Conservation (phyloP, 192 early-diverging fungal species). For the Coemansia sp. region DNA sequence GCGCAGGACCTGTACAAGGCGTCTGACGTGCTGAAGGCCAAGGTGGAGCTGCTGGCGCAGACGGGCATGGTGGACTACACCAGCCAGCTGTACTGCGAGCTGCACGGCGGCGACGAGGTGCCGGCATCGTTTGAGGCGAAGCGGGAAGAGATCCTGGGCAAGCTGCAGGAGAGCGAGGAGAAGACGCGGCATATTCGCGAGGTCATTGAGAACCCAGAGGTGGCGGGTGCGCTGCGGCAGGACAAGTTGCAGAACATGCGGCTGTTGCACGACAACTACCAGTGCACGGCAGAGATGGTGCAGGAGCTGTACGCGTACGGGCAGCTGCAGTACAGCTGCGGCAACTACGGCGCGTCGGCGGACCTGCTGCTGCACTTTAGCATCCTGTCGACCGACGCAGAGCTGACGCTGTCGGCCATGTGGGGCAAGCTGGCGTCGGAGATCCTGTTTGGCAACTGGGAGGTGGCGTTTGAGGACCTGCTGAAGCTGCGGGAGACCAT, state of each 20-base stretch:
- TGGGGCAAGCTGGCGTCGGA: conserved; percentile 98
- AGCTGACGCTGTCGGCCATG: conserved; percentile 75
- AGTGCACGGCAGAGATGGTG: conserved; percentile 88
- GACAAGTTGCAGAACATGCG: conserved; percentile 91
- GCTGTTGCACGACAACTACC: conserved; percentile 80
- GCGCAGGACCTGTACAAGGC: conserved; percentile 76
- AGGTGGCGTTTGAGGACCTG: conserved; percentile 85
- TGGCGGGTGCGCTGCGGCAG: conserved; percentile 81
- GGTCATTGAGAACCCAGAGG: conserved; percentile 87
- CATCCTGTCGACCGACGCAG: conserved; percentile 85
- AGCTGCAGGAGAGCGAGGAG: conserved; percentile 66
- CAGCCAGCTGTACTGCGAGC: conserved; percentile 73
- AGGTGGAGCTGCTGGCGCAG: conserved; percentile 78
- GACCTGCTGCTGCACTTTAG: conserved; percentile 95
- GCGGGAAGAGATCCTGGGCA: conserved; percentile 67
- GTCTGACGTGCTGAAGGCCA: conserved; percentile 73
- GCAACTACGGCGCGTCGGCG: conserved; percentile 84
- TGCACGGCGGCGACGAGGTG: conserved; percentile 68
- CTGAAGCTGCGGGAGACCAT: conserved; percentile 80
- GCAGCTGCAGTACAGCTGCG: conserved; percentile 88
- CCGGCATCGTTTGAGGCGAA: conserved; percentile 70
- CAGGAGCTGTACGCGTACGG: conserved; percentile 82
- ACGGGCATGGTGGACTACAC: conserved; percentile 97
- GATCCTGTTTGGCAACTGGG: conserved; percentile 92
- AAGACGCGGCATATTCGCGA: conserved; percentile 78